Base-by-base conservation (phyloP, 371 early-diverging fungal genomes). In the Nosema muscidifuracis region DNA sequence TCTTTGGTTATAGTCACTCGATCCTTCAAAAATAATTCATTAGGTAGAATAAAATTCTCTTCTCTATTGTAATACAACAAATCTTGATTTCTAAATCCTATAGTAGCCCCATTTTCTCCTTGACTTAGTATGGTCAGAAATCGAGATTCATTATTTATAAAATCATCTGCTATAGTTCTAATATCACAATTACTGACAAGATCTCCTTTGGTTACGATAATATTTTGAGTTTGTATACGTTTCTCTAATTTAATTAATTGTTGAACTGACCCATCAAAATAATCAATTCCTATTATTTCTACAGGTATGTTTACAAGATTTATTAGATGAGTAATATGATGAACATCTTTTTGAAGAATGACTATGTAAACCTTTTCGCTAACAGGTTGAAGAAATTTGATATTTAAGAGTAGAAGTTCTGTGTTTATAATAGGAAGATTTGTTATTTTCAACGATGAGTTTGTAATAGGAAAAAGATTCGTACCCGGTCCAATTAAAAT, bases 191-290 rank as follows among this genome's bases (percentile, higher is more conserved):
- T 60, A 16, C 63, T 57, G n/a, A 74, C 56, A 20, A 74, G 43
- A 63, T 74, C 69, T 57, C 75, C 75, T 51, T 74, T 74, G 10
- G 64, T 68, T 1, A 74, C 66, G 22, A 74, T 44, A 22, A 74
- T 51, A 65, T 68, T 64, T 36, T 63, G 20, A 58, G 63, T 43
- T 28, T n/a, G 28, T 26, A 74, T 60, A 18, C 13, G 24, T n/a
- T 62, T 16, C 10, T 33, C 3, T n/a, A 68, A 24, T 28, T 28
- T 55, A 38, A 57, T 18, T 15, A 74, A 36, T 50, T 43, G 36
- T 22, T 26, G 20, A 30, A 65, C 65, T 6, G 56, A 55, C 20
- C 75, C 75, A 53, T 74, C 75, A 51, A 56, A 74, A 15, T 26
- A 51, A 34, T 36, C 34, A 20, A 74, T 65, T 26, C 43, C 64